These are phyloP conservation scores for Diplosphaera chodatii DNA, from an alignment of 139 green algal species.

Conservation along the genomic window DNA sequence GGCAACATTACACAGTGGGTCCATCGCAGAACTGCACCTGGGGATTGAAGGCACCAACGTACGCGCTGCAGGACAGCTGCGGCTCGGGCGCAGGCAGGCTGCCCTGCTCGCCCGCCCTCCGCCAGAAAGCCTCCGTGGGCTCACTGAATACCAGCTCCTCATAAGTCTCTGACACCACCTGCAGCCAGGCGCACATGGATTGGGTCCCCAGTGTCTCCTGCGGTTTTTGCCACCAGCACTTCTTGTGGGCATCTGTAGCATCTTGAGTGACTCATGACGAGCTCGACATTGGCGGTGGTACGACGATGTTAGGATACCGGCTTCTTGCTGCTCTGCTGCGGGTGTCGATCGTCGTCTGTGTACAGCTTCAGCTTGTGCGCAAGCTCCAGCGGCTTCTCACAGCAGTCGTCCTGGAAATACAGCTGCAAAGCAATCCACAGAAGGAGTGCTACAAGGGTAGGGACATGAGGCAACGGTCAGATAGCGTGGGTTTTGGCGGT, in stretches of 20 bases:
- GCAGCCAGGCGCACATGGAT: too few relatives aligned
- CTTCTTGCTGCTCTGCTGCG: conserved; percentile 49
- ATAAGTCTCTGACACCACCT: conserved; percentile 64
- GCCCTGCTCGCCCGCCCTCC: conserved; percentile 26
- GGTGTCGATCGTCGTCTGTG: conserved; percentile 47
- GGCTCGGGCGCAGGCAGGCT: conserved; percentile 8
- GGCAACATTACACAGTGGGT: too few relatives aligned
- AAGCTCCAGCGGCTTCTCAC: conserved; percentile 62
- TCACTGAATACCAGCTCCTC: conserved; percentile 91
- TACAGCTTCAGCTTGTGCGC: conserved; percentile 82
- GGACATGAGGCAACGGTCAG: too few relatives aligned
- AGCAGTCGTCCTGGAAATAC: conserved; percentile 60
- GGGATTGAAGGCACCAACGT: not conserved
- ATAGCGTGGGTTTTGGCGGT: too few relatives aligned
- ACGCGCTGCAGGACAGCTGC: not conserved
- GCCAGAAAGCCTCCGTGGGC: conserved; percentile 67
- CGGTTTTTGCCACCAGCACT: too few relatives aligned
- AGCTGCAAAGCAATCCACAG: conserved; percentile 47
- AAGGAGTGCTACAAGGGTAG: too few relatives aligned
- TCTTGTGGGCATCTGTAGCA: too few relatives aligned
- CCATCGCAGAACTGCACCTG: not conserved
- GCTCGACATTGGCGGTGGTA: too few relatives aligned
- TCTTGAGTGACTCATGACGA: too few relatives aligned
- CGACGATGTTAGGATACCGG: too few relatives aligned
- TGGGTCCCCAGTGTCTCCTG: too few relatives aligned